Percentiles rank a stretch among this genome's conserved stretches.
These are phyloP conservation scores for Rhynchospora tenuis DNA, from an alignment of 176 grass and related monocot genomes.

Conservation along the genomic window DNA sequence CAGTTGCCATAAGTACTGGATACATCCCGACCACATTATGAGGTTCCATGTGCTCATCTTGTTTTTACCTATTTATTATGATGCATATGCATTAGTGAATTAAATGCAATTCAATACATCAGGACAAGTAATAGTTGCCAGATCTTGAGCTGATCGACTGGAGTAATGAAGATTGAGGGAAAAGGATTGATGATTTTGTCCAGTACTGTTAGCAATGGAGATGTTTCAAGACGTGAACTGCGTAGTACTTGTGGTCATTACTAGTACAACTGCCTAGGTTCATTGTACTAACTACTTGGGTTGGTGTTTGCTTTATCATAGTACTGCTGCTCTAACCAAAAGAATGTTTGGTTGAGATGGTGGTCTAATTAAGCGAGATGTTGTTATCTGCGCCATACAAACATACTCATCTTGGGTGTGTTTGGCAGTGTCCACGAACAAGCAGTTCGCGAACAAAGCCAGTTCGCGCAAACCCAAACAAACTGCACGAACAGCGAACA, in stretches of 20 bases:
- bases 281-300: conserved; percentile 1
- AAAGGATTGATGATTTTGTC: background rate
- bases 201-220: background rate
- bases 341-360: background rate
- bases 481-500: no score
- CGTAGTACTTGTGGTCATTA: background rate
- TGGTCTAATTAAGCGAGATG: background rate
- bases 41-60: background rate
- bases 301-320: background rate
- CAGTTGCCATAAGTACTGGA: background rate
- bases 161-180: background rate
- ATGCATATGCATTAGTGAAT: background rate
- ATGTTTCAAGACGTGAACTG: background rate
- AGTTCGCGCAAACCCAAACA: no score
- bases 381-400: no score
- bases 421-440: no score
- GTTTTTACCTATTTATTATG: background rate
- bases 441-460: no score
- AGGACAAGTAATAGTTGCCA: background rate
- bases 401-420: no score
- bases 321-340: background rate
- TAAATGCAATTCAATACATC: background rate
- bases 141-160: no score
- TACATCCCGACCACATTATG: background rate
- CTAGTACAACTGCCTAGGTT: background rate